phyloP scores from a whole-genome alignment of 2,329 filamentous ascomycete species.

The Exophiala xenobiotica region DNA sequence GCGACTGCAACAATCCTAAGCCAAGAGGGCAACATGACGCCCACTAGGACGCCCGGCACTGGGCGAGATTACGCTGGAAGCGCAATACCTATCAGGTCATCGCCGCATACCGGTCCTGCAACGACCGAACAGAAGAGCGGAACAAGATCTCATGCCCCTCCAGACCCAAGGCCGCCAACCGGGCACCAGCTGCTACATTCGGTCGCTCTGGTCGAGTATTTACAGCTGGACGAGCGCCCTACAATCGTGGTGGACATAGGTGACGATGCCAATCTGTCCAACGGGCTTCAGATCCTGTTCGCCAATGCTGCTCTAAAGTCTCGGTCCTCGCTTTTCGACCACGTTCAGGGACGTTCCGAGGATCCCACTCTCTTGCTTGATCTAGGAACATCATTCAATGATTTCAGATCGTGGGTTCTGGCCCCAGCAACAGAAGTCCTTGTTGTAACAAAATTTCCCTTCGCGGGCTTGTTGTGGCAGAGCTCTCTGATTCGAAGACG shows the following conservation, averaged over 20 bases:
- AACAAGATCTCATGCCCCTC: conserved; percentile 48
- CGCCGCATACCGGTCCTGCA: conserved; percentile 1
- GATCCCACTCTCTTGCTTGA: conserved; percentile 45
- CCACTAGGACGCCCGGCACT: conserved; percentile 1
- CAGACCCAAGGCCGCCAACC: conserved; percentile 49
- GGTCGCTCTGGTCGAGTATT: conserved; percentile 67
- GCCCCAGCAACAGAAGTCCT: conserved; percentile 55
- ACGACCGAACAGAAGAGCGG: neutral
- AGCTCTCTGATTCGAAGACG: conserved; percentile 67
- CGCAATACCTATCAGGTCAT: conserved; percentile 18
- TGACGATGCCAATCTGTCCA: conserved; percentile 56
- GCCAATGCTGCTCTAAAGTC: conserved; percentile 66
- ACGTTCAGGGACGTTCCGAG: conserved; percentile 53
- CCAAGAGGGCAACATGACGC: conserved; percentile 9
- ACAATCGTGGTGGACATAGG: conserved; percentile 72
- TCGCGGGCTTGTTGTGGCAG: conserved; percentile 68
- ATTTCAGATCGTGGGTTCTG: conserved; percentile 70
- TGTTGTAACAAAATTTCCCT: conserved; percentile 56
- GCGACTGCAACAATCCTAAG: conserved; percentile 11
- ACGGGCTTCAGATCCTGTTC: conserved; percentile 63
- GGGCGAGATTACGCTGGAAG: conserved; percentile 1
- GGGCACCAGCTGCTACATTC: conserved; percentile 59
- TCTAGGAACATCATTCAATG: conserved; percentile 47
- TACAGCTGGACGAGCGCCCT: conserved; percentile 74
- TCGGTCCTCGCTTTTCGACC: conserved; percentile 55